phyloP scores from a whole-genome alignment of 1,284 basidiomycete species.

The Sanghuangporus baumii region DNA sequence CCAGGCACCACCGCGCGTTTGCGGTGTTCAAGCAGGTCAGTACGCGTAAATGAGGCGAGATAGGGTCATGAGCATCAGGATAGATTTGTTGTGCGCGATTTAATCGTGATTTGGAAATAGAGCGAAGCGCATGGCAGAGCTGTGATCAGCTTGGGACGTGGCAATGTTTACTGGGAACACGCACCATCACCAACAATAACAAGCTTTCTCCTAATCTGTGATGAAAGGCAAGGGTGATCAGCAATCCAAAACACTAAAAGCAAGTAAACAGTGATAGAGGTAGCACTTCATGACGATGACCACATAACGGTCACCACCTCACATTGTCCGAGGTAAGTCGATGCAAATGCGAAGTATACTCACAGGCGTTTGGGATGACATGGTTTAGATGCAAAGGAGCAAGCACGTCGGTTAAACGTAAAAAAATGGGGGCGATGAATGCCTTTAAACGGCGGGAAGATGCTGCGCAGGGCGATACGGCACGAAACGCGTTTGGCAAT shows the following conservation, averaged over 20 bases:
- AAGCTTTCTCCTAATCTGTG: constrained; percentile 67
- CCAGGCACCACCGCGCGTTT: not conserved
- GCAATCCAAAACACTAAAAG: not conserved
- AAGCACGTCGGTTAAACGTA: not conserved
- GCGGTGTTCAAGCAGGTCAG: not conserved
- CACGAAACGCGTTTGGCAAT: not conserved
- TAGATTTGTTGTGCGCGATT: not conserved
- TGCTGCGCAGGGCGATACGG: not conserved
- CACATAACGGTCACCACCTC: not conserved
- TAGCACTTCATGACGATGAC: not conserved
- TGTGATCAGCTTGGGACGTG: constrained; percentile 1
- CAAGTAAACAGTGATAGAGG: not conserved
- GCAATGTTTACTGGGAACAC: constrained; percentile 31
- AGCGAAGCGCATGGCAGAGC: constrained; percentile 15
- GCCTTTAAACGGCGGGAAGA: not conserved
- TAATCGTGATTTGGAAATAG: not conserved
- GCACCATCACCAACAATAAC: constrained; percentile 81
- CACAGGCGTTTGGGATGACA: constrained; percentile 47
- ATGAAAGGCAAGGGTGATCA: not conserved
- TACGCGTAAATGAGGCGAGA: not conserved
- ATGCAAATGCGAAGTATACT: constrained; percentile 28
- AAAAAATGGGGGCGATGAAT: not conserved
- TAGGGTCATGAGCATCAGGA: not conserved
- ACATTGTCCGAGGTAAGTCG: not conserved
- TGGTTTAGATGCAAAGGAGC: constrained; percentile 40